Conservation (phyloP, 2,329 filamentous ascomycete species). For the Dryadomyces sulphureus region DNA sequence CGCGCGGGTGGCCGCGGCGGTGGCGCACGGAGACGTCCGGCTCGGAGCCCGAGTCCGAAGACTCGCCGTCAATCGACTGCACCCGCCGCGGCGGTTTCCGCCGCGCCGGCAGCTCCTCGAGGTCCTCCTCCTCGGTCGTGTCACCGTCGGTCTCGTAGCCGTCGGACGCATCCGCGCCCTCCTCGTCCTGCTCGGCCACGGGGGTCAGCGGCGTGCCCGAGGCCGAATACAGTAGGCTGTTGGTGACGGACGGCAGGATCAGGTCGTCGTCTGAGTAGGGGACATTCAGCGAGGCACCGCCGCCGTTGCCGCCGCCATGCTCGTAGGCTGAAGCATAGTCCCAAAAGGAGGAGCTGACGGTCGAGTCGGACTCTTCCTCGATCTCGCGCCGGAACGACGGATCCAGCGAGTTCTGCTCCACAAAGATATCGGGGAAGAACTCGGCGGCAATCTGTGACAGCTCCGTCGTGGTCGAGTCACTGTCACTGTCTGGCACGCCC, state of each 20-base stretch:
- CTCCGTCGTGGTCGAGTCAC: conserved; percentile 40
- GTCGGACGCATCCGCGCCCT: conserved; percentile 28
- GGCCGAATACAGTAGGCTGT: not conserved
- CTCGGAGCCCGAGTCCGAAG: conserved; percentile 40
- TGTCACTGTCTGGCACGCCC: conserved; percentile 51
- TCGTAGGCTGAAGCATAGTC: conserved; percentile 38
- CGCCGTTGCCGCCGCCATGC: not conserved
- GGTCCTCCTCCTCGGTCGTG: conserved; percentile 45
- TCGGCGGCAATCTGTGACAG: conserved; percentile 46
- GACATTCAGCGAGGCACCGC: conserved; percentile 1
- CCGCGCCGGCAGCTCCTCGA: conserved; percentile 30
- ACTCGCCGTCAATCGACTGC: conserved; percentile 18
- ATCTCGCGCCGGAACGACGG: conserved; percentile 60
- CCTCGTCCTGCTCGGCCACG: not conserved
- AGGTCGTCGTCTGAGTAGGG: conserved; percentile 18
- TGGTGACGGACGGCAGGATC: no score
- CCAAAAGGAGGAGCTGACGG: conserved; percentile 46
- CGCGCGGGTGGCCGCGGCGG: conserved; percentile 35
- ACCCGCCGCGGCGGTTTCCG: conserved; percentile 26
- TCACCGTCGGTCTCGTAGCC: conserved; percentile 48
- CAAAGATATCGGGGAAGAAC: conserved; percentile 65
- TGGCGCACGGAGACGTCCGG: conserved; percentile 26
- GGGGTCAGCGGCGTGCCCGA: not conserved
- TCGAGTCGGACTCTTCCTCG: conserved; percentile 48
- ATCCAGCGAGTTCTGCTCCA: conserved; percentile 59